Percentiles rank a stretch among this genome's conserved stretches.
phyloP scores from a whole-genome alignment of 495 filamentous ascomycete species.

The Aspergillus avenaceus region DNA sequence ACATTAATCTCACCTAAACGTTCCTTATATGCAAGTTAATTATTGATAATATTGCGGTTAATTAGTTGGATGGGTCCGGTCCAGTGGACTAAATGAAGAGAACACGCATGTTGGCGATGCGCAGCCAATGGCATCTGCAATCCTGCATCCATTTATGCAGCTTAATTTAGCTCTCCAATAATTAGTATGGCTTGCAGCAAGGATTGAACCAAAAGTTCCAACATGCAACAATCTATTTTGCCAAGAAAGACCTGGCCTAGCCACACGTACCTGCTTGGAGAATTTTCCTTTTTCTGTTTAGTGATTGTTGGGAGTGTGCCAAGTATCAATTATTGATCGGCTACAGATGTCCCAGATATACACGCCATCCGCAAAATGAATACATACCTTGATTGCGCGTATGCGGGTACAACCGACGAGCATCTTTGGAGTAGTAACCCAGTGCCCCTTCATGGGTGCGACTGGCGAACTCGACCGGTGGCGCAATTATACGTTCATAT shows the following conservation, averaged over 20 bases:
- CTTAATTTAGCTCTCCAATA: constrained; percentile 6
- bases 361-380: no score
- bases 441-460: not conserved
- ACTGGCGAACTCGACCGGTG: not conserved
- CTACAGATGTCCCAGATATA: no score
- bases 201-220: not conserved
- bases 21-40: not conserved
- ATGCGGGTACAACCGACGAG: not conserved
- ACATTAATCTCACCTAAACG: not conserved
- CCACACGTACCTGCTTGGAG: not conserved
- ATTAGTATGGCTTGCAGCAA: constrained; percentile 8
- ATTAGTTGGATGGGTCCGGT: not conserved
- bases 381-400: not conserved
- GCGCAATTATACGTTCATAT: not conserved
- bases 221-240: not conserved
- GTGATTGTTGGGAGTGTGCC: no score
- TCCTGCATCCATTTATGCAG: not conserved
- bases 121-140: not conserved
- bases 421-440: not conserved
- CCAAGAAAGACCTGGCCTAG: not conserved
- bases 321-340: not conserved
- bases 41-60: not conserved
- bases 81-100: not conserved
- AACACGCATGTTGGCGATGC: not conserved
- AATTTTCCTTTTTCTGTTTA: not conserved